Evolutionary conservation across 805 yeast genomes (phyloP), one percentile per base, ranked within the genome.

Genomic region (Yamadazyma olivae): DNA sequence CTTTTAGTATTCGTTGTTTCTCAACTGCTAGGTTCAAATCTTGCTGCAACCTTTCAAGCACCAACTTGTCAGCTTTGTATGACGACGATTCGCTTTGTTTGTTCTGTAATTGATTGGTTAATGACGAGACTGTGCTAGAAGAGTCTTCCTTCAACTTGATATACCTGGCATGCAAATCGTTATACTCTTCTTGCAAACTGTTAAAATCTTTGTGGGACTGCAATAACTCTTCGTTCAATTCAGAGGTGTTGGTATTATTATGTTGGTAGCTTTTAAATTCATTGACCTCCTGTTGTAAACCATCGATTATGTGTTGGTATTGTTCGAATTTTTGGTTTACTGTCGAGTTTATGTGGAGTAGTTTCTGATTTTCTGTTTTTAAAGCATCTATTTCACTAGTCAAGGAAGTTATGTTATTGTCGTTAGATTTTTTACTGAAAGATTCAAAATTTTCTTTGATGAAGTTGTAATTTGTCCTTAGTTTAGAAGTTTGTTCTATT

Each of bases 11-110:
- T 25, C 76, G 49, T 39, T 71, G 74, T 43, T 67, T 70, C 10
- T 70, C 70, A 2, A 67, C 62, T 0, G 75, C 68, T 3, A 46
- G 36, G 19, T 63, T 63, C 29, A 71, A 48, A 18, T 68, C 73
- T 13, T 56, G 58, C 13, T 57, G 61, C 2, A 70, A 49, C 35
- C 58, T 60, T 5, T 65, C 68, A 10, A 22, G 10, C 1, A 22
- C 35, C 10, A 50, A 27, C 14, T 35, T 29, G 2, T 40, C 44
- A 13, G 36, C 32, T 33, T 46, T 45, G 6, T 39, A 30, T 2
- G 39, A 36, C 12, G 39, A 25, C 2, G 44, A 25, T 26, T 52
- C 57, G 6, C 42, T 37, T 18, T 50, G 50, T 32, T 43, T 52
- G 19, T 33, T 32, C 5, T 50, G 48, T 17, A 61, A 45, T 35